Base-by-base conservation (phyloP, 306 rosid genomes). In the Aeschynomene evenia region DNA sequence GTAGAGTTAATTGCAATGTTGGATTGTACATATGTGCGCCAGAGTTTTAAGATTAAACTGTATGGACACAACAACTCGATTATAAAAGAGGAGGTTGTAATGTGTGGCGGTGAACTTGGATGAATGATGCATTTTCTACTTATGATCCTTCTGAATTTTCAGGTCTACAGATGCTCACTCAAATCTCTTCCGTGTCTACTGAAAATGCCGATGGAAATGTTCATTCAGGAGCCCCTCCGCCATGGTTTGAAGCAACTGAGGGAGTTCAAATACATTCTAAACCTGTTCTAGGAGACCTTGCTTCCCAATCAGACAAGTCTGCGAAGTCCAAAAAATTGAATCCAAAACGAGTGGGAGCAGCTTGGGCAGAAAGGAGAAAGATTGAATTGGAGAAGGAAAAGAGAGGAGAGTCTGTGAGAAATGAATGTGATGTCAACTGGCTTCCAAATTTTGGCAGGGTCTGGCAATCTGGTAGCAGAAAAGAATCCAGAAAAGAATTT, bases 391-490 rank as follows among this genome's bases (percentile, higher is more conserved):
- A 91, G 80, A 90, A 81, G 97, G 95, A 94, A 77, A 91, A 72
- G 81, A 87, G 99, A 73, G 97, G 99, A 69, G 96, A 82, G 80
- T 61, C 64, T 76, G 86, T 83, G 71, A 80, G 67, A 76, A 79
- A 60, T 13, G 82, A 81, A 15, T 81, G 66, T 48, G 89, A 83
- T 77, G 81, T 85, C 57, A 85, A 84, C 77, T 94, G 97, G 97
- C 95, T 94, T 82, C 95, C 99, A 71, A 87, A 94, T 79, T 88
- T 91, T 77, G 97, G 99, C 56, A 80, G 98, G 68, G 96, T 94
- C 52, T 94, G 99, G 99, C 99, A 91, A 80, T 88, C 97, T 52
- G 99, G 99, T 76, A 94, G 82, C 83, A 78, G 97, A 42, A 94
- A 85, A 81, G 97, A 91, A 78, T 85, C 95, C 63, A 84, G 88